These are phyloP conservation scores for Lachancea waltii DNA, from an alignment of 805 yeast species.

Conservation along the genomic window DNA sequence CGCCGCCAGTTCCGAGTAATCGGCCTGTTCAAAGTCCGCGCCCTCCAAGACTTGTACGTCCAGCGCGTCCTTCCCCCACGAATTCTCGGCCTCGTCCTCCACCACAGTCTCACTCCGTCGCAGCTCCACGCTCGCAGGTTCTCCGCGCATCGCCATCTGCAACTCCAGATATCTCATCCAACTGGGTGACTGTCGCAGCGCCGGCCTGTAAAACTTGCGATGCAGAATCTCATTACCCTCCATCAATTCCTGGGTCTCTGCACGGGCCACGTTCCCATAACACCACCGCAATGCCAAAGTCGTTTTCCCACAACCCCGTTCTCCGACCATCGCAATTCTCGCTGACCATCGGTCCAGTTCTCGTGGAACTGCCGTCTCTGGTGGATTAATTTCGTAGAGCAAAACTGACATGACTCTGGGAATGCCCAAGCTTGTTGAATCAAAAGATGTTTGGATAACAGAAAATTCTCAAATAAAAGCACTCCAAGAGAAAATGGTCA, in stretches of 20 bases:
- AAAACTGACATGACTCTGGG: conserved; percentile 1
- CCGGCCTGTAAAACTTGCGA: conserved; percentile 1
- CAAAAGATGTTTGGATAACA: too few species aligned
- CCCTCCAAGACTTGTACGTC: conserved; percentile 24
- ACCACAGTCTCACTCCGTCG: not conserved
- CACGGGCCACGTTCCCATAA: conserved; percentile 1
- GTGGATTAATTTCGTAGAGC: conserved; percentile 1
- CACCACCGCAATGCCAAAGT: conserved; percentile 22
- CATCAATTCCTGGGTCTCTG: not conserved
- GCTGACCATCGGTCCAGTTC: conserved; percentile 16
- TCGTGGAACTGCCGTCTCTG: conserved; percentile 11
- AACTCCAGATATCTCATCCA: not conserved
- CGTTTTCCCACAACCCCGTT: conserved; percentile 21
- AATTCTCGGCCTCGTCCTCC: not conserved
- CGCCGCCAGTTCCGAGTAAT: conserved; percentile 18
- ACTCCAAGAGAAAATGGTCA: too few species aligned
- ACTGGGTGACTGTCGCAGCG: not conserved
- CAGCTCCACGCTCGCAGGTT: not conserved
- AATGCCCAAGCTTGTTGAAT: too few species aligned
- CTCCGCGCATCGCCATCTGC: conserved; percentile 1
- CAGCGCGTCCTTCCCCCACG: conserved; percentile 3
- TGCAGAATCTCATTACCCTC: not conserved
- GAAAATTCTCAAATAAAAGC: too few species aligned
- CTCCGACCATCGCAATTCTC: conserved; percentile 26
- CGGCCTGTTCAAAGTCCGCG: conserved; percentile 17